These are phyloP conservation scores for Ilex aquifolium DNA, from an alignment of 257 asterid species.

Conservation along the genomic window DNA sequence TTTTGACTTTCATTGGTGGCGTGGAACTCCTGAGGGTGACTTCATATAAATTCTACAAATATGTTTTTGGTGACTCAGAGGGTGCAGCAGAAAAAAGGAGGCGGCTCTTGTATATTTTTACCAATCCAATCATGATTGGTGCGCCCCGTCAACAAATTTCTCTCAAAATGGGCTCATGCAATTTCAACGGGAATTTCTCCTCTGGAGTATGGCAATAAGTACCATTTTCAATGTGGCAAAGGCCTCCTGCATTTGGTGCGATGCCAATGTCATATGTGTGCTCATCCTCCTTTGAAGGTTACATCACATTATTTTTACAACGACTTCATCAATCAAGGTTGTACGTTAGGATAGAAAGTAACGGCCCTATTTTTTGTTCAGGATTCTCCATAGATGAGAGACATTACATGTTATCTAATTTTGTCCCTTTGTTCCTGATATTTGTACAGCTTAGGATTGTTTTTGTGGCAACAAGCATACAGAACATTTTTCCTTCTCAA, in stretches of 20 bases:
- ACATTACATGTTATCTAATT: conserved; percentile 38
- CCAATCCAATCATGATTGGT: not conserved
- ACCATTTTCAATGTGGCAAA: conserved; percentile 27
- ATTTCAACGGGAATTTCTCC: not conserved
- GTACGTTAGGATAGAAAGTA: conserved; percentile 59
- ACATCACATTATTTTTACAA: conserved; percentile 38
- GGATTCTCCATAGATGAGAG: conserved; percentile 47
- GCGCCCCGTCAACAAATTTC: not conserved
- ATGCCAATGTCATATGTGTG: conserved; percentile 28
- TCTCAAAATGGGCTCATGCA: not conserved
- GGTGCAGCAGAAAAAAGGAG: not conserved
- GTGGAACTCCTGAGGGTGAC: conserved; percentile 11
- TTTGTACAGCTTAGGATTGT: conserved; percentile 67
- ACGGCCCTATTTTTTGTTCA: conserved; percentile 47
- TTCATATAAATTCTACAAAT: not conserved
- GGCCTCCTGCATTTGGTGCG: conserved; percentile 32
- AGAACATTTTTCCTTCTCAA: conserved; percentile 5
- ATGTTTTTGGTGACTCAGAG: not conserved
- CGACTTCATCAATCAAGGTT: conserved; percentile 35
- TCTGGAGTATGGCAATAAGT: not conserved
- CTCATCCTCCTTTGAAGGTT: conserved; percentile 23
- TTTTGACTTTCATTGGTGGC: conserved; percentile 14
- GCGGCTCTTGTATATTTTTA: not conserved
- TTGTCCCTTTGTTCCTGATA: conserved; percentile 26
- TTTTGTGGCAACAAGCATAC: conserved; percentile 42